phyloP scores from a whole-genome alignment of 208 protist genomes.

The Kentomonas sorsogonicus region DNA sequence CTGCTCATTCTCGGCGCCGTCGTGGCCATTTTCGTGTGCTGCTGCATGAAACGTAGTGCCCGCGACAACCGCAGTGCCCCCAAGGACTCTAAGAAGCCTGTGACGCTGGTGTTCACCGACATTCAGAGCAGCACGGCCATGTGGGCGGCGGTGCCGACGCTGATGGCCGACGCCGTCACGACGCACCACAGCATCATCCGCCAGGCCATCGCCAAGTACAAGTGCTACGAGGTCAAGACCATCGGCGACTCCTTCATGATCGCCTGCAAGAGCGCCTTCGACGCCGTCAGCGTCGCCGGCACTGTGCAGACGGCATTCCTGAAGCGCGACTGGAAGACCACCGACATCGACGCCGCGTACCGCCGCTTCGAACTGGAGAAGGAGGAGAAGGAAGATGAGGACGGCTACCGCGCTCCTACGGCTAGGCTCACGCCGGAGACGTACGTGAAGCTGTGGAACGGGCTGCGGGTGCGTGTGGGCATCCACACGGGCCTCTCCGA shows the following conservation, averaged over 20 bases:
- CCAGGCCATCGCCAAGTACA: slow-evolving; percentile 40
- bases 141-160: slow-evolving; percentile 35
- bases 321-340: slow-evolving; percentile 36
- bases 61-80: slow-evolving; percentile 47
- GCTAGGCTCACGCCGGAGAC: slow-evolving; percentile 1
- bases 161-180: slow-evolving; percentile 39
- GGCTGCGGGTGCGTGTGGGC: slow-evolving; percentile 28
- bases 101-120: slow-evolving; percentile 64
- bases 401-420: no score
- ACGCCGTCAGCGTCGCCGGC: slow-evolving; percentile 36
- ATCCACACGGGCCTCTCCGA: slow-evolving; percentile 27
- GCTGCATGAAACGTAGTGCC: slow-evolving; percentile 16
- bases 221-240: slow-evolving; percentile 72
- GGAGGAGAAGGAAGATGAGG: not conserved
- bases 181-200: slow-evolving; percentile 55
- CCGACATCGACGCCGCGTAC: slow-evolving; percentile 32
- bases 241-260: slow-evolving; percentile 80
- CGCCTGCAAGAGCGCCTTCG: slow-evolving; percentile 29
- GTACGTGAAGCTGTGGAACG: not conserved
- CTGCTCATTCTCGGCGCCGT: not conserved
- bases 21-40: slow-evolving; percentile 2
- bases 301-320: slow-evolving; percentile 39
- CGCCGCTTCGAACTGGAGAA: slow-evolving; percentile 2
- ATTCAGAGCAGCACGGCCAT: slow-evolving; percentile 56
- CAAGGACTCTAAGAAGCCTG: slow-evolving; percentile 29